Base-by-base conservation (phyloP, 768 basidiomycete genomes). In the Sutorius australiensis region DNA sequence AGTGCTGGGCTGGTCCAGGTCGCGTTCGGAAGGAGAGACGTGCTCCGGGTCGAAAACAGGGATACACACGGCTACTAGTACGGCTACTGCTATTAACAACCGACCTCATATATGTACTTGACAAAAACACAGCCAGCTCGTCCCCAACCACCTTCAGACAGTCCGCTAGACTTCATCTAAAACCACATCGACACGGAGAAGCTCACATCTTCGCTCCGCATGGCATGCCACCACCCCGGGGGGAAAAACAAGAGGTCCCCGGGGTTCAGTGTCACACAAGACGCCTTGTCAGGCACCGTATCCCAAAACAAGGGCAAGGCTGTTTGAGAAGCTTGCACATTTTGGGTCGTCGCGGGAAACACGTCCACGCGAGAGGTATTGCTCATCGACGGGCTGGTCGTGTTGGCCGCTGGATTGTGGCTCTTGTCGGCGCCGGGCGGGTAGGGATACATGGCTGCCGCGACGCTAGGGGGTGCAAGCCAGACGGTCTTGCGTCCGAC, bases 101-200 rank as follows among this genome's bases (percentile, higher is more conserved):
- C 30, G 12, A 48, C 36, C 43, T 50, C 48, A 54, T 55, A 54
- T 48, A 54, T 55, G 50, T 48, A 13, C 49, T 10, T 17, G 33
- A n/a, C 33, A 54, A 56, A 47, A 54, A 61, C 59, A 16, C 37
- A 19, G 28, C 46, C 16, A 48, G 9, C 54, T 49, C 54, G 37
- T 51, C 27, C 36, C 46, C 36, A 32, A 36, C 33, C 27, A 58
- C 64, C 62, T 27, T 55, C 65, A 59, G 63, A 58, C 51, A 61
- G 51, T 62, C 46, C 54, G 57, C 57, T 51, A 56, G 56, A 51
- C 55, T 60, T 61, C 64, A 70, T 65, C 69, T 72, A 95, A 68
- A 92, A 95, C 91, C 92, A 94, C 80, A 92, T 87, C 31, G 93
- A 95, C 42, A 94, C 78, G 39, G 92, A 94, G 66, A 91, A 86